A percentile compares a stretch with the other conserved stretches of the same genome.
phyloP scores from a whole-genome alignment of 2,329 filamentous ascomycete species.

The Sordariomycetes sp. region DNA sequence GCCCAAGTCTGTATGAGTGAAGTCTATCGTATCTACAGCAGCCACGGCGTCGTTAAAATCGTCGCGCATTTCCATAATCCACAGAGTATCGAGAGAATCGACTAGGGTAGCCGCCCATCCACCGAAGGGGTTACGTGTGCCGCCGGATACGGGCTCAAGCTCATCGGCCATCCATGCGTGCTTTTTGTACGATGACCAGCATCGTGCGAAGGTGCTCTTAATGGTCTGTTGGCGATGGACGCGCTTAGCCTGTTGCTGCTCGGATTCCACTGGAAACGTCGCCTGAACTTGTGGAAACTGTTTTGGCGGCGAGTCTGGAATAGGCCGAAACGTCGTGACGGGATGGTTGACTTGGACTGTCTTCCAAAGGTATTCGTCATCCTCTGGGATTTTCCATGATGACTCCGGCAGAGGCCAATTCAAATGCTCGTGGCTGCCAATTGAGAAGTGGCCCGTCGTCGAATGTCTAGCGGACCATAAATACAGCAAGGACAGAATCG shows the following conservation, averaged over 20 bases:
- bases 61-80: slow-evolving; percentile 34
- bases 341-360: slow-evolving; percentile 16
- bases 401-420: not conserved
- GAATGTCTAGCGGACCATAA: no score
- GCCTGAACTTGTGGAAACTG: slow-evolving; percentile 23
- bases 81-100: slow-evolving; percentile 32
- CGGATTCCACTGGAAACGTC: slow-evolving; percentile 12
- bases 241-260: slow-evolving; percentile 16
- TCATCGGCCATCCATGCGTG: slow-evolving; percentile 53
- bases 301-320: slow-evolving; percentile 18
- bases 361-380: slow-evolving; percentile 18
- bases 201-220: slow-evolving; percentile 31
- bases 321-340: slow-evolving; percentile 13
- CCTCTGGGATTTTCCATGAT: not conserved
- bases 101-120: slow-evolving; percentile 55
- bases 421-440: no score
- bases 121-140: slow-evolving; percentile 41
- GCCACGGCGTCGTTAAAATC: slow-evolving; percentile 6
- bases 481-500: no score
- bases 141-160: slow-evolving; percentile 40
- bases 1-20: slow-evolving; percentile 30
- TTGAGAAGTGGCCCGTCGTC: no score
- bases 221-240: slow-evolving; percentile 27
- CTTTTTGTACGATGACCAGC: slow-evolving; percentile 48
- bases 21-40: slow-evolving; percentile 35